Percentiles rank a stretch among this genome's conserved stretches.
These are phyloP conservation scores for Aspergillus sp. DNA, from an alignment of 2,329 filamentous ascomycete species.

Conservation along the genomic window DNA sequence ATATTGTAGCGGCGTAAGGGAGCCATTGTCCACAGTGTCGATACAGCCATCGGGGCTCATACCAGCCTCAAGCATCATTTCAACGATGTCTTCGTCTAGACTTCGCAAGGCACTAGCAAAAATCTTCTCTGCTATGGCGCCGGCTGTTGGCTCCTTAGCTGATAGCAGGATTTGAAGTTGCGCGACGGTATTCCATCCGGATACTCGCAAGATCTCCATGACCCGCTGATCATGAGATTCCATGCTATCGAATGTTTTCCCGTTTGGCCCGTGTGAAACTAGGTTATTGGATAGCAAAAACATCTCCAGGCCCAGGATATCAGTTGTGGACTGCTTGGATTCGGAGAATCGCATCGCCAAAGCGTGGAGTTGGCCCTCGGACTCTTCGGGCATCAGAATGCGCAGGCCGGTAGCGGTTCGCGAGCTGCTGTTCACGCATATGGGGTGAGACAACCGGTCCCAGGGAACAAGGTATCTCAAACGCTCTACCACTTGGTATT, in stretches of 20 bases:
- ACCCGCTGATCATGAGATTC: background rate
- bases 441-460: constrained; percentile 7
- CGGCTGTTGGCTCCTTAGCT: constrained; percentile 16
- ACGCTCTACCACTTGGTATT: constrained; percentile 4
- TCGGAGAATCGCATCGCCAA: background rate
- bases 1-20: constrained; percentile 5
- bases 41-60: background rate
- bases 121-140: background rate
- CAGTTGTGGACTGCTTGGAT: background rate
- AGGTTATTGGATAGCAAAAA: constrained; percentile 20
- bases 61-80: background rate
- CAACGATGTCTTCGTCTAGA: too few species aligned
- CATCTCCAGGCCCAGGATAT: constrained; percentile 3
- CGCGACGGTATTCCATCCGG: background rate
- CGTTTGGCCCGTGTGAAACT: background rate
- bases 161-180: constrained; percentile 1
- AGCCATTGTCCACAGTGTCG: background rate
- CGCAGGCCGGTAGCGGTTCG: constrained; percentile 14
- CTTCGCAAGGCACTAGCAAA: too few species aligned
- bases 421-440: constrained; percentile 12
- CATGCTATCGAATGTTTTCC: background rate
- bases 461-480: constrained; percentile 16
- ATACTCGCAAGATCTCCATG: background rate
- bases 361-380: background rate
- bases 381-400: constrained; percentile 19